Base-by-base conservation (phyloP, 75 land plant genomes). In the Cryptomeria japonica region DNA sequence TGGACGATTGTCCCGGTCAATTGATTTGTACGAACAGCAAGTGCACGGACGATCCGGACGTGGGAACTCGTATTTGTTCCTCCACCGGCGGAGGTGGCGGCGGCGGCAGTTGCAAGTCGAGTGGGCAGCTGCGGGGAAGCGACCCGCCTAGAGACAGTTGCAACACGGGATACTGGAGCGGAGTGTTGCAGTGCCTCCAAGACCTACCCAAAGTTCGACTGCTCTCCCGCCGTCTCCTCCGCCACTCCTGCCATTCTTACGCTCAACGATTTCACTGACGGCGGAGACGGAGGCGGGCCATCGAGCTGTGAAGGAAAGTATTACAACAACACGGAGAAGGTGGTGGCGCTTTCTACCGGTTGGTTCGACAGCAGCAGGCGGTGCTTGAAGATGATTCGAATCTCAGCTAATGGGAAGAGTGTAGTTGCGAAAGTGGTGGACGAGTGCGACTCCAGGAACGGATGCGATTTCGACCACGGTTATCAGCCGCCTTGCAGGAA, bases 301-400 rank as follows among this genome's bases (percentile, higher is more conserved):
- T 92, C 91, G 3, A 90, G 85, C 34, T 93, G 92, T 77, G 91
- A 89, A 70, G 82, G 58, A 36, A 13, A 87, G 83, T 93, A 87
- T 90, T 91, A 95, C 84, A 41, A 42, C 39, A 88, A 93, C 76
- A n/a, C 85, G n/a, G 86, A 90, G n/a, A 85, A 77, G 0, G 91
- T 95, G n/a, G 93, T 92, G 61, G 96, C 96, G 25, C 88, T 94
- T 16, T 94, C 95, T 8, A 93, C 95, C 36, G 93, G 95, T 37
- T 94, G 96, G 95, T 95, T 53, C 88, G 82, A 83, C 87, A 55
- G 76, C 6, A 58, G 84, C 9, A 86, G 85, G 0, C 84, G 93
- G 36, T 94, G 95, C 83, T 56, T 58, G 12, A 85, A 92, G 3
- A 64, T 82, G 36, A 91, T 94, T 18, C 88, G 38, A 1, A 93